Percentiles rank a stretch among this genome's conserved stretches.
phyloP scores from a whole-genome alignment of 2,329 filamentous ascomycete species.

The Fusarium fujikuroi region DNA sequence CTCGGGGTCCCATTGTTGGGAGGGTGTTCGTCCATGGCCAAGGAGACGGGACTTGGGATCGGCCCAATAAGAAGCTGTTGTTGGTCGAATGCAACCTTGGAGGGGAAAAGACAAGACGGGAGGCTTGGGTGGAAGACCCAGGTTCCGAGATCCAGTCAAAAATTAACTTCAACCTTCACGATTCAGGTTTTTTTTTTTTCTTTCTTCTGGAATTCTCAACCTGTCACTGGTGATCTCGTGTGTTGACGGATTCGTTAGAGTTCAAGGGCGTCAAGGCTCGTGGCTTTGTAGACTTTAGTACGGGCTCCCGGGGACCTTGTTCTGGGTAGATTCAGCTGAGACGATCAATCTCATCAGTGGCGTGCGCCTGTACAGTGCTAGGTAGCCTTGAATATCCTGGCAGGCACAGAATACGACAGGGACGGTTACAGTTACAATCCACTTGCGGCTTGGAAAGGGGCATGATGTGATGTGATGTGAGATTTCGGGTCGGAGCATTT shows the following conservation, averaged over 20 bases:
- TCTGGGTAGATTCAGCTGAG: slow-evolving; percentile 7
- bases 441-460: neutral
- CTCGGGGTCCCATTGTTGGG: slow-evolving; percentile 17
- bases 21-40: slow-evolving; percentile 38
- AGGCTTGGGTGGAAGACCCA: slow-evolving; percentile 18
- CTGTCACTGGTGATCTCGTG: neutral
- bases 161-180: neutral
- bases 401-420: slow-evolving; percentile 7
- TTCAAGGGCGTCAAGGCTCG: slow-evolving; percentile 16
- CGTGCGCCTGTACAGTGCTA: slow-evolving; percentile 16
- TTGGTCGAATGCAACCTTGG: slow-evolving; percentile 18
- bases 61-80: slow-evolving; percentile 10
- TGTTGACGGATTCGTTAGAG: slow-evolving; percentile 1
- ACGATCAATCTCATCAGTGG: neutral
- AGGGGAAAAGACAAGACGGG: slow-evolving; percentile 4
- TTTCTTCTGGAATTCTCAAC: slow-evolving; percentile 18
- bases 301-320: neutral
- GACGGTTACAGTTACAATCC: neutral
- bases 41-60: slow-evolving; percentile 39
- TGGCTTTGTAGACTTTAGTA: slow-evolving; percentile 1
- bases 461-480: slow-evolving; percentile 13
- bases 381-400: neutral
- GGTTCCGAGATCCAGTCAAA: slow-evolving; percentile 20
- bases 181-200: neutral
- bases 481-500: slow-evolving; percentile 9